Evolutionary conservation across 2,329 filamentous ascomycete genomes (phyloP), one percentile per base, ranked within the genome.

Genomic region (Pleomassaria siparia): DNA sequence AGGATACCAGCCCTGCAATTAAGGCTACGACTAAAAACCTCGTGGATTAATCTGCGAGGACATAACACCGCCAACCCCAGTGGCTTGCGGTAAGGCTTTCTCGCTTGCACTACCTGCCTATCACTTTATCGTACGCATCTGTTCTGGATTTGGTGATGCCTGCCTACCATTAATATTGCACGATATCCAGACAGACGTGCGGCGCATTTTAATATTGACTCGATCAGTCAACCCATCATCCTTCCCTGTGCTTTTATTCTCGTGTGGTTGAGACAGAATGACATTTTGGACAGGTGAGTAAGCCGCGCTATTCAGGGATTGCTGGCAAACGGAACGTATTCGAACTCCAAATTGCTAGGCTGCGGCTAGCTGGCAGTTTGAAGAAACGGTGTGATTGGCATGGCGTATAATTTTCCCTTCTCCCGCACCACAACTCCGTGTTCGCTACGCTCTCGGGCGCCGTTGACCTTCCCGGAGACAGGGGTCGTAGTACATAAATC

Each of bases 271-370:
- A 45, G 12, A 9, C 12, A 22, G 25, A 11, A 29, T 9, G 24
- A 18, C 20, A 15, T 36, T 37, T 37, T 37, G n/a, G 18, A 24
- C 6, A n/a, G 46, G 39, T 48, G 40, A 50, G 43, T 50, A 50
- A 50, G 37, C 47, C 12, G 29, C 43, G 32, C 47, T 46, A 50
- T 46, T 36, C 47, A 43, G 21, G 45, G 45, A 36, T 47, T 21
- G 10, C 4, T 9, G 5, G n/a, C 29, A 9, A 15, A 11, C n/a
- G n/a, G n/a, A n/a, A n/a, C n/a, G 29, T n/a, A 32, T 11, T 24
- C 6, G 13, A 21, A 13, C 35, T 37, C 20, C 18, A n/a, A 37
- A 22, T 18, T 3, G 35, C 35, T 37, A 37, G 24, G 3, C 20
- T 15, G 32, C 32, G 11, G 32, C n/a, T 30, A 30, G 8, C 9